Conservation (phyloP, 441 rosid species). For the Erodium chrysanthum region DNA sequence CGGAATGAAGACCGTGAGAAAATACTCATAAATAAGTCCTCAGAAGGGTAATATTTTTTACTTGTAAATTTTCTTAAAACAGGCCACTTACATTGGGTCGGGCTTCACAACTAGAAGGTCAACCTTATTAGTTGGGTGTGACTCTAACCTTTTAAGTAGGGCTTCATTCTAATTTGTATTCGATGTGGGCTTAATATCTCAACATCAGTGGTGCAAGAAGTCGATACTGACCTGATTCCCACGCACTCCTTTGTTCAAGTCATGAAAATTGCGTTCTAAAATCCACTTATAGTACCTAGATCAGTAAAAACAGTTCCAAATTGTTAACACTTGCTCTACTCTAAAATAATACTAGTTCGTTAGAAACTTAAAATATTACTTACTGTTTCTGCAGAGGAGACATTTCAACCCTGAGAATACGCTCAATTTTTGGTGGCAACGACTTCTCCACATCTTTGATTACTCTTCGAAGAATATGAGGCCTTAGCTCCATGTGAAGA, state of each 20-base stretch:
- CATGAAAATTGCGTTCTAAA: constrained; percentile 96
- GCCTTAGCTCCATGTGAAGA: constrained; percentile 97
- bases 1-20: neutral
- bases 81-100: too few relatives aligned
- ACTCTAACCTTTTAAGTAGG: too few relatives aligned
- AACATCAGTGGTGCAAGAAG: neutral
- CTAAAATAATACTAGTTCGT: constrained; percentile 10
- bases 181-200: too few relatives aligned
- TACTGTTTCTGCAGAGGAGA: constrained; percentile 99
- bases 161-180: too few relatives aligned
- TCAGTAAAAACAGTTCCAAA: constrained; percentile 12
- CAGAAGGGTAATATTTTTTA: too few relatives aligned
- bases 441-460: constrained; percentile 99
- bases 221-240: constrained; percentile 77
- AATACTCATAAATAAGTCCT: neutral
- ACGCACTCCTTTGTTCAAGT: constrained; percentile 97
- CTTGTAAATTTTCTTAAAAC: too few relatives aligned
- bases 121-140: too few relatives aligned
- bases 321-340: constrained; percentile 5
- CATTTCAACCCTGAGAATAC: constrained; percentile 98
- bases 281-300: constrained; percentile 98
- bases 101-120: too few relatives aligned
- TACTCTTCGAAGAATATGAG: constrained; percentile 95
- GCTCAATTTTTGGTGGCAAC: constrained; percentile 97
- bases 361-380: constrained; percentile 23